Evolutionary conservation across 2,329 filamentous ascomycete species (phyloP).

Genomic region (Monosporascus ibericus): DNA sequence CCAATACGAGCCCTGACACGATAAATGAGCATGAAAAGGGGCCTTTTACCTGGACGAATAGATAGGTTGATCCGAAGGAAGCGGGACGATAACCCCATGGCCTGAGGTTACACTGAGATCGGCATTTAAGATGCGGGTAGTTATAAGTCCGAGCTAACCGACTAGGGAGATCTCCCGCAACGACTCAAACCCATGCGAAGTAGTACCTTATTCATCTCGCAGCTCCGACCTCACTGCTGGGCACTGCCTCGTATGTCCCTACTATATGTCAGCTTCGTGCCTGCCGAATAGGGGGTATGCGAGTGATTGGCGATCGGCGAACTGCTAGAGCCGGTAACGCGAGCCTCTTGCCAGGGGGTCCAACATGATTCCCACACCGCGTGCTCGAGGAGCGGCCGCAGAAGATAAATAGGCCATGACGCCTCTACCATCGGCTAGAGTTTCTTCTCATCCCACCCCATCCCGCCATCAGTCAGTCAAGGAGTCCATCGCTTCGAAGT

Average conservation of each 20-base stretch:
- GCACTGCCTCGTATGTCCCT: not conserved
- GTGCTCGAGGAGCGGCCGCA: not conserved
- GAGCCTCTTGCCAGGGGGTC: conserved; percentile 6
- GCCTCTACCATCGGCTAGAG: not conserved
- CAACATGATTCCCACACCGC: conserved; percentile 1
- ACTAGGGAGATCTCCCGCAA: conserved; percentile 4
- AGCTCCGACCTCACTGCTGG: not conserved
- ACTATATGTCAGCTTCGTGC: not conserved
- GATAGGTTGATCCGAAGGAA: conserved; percentile 44
- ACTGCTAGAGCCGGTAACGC: not conserved
- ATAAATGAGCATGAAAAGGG: conserved; percentile 33
- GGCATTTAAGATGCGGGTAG: conserved; percentile 10
- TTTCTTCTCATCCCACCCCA: conserved; percentile 5
- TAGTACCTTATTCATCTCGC: no score
- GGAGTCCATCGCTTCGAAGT: conserved; percentile 6
- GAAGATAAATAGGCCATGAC: conserved; percentile 5
- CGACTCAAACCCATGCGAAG: not conserved
- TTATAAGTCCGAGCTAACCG: conserved; percentile 6
- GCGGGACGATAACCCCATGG: conserved; percentile 22
- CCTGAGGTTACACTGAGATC: conserved; percentile 15
- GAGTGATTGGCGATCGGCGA: not conserved
- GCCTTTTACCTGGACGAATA: conserved; percentile 55
- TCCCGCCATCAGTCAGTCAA: conserved; percentile 1
- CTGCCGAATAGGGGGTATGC: not conserved
- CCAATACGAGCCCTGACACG: not conserved